Evolutionary conservation across 192 early-diverging fungal species (phyloP), one percentile per base, ranked within the genome.

Genomic region (Coemansia sp.): DNA sequence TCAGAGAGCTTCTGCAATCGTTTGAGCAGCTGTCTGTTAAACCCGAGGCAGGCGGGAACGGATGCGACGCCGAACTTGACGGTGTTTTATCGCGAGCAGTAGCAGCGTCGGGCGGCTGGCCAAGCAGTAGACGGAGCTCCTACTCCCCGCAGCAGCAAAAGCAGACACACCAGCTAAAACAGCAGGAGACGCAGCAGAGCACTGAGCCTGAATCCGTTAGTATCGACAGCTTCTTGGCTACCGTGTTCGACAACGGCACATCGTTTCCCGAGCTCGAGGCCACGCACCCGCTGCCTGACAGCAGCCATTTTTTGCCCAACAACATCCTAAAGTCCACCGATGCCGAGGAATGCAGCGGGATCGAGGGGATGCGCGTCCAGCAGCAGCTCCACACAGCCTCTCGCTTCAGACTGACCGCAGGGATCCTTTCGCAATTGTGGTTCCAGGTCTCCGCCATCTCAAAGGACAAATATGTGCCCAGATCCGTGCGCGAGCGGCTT

Each of bases 1-100:
- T 81, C 42, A 70, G 72, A 43, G 72, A 75, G 59, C 72, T 81
- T 9, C 63, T 81, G 9, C 78, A 81, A 56, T 60, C 72, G 26
- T 81, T 81, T 30, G 78, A 81, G 61, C 72, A 81, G 59, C 72
- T 64, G 16, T 74, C 78, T 10, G 63, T 81, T n/a, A 81, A 81
- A 57, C 72, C 69, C 1, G 78, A 75, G 66, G 65, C 62, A 2
- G 77, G 64, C n/a, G 57, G 57, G 18, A 57, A 16, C 31, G 30
- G 55, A 9, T 57, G 55, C 49, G 72, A 74, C n/a, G 40, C 39
- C 6, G 77, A 79, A 13, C 39, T 66, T 20, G 69, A 75, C 33
- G 35, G 62, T 6, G 72, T 71, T 7, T 35, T 57, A 43, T 26
- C 78, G 31, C 25, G 57, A 1, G 33, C 59, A 15, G 55, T 33